phyloP scores from a whole-genome alignment of 129 eudicot species.

The Flaveria linearis region DNA sequence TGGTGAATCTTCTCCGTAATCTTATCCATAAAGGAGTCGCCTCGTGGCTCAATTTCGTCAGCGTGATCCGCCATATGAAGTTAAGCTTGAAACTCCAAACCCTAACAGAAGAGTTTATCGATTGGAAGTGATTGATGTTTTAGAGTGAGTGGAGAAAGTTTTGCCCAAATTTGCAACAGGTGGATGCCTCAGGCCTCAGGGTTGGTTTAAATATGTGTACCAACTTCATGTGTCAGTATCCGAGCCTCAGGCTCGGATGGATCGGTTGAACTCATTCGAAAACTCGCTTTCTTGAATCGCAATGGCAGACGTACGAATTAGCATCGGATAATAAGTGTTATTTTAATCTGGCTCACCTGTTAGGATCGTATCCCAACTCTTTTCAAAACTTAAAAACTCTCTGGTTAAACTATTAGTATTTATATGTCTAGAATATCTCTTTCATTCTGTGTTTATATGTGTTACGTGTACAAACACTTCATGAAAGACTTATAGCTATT shows the following conservation, averaged over 20 bases:
- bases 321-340: too few relatives aligned
- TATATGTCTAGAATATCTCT: too few relatives aligned
- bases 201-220: conserved; percentile 25
- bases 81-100: conserved; percentile 16
- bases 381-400: too few relatives aligned
- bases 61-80: conserved; percentile 66
- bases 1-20: conserved; percentile 62
- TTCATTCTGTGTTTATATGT: too few relatives aligned
- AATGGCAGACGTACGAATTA: too few relatives aligned
- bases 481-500: too few relatives aligned
- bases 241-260: not conserved
- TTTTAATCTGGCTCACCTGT: too few relatives aligned
- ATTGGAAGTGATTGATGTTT: conserved; percentile 16
- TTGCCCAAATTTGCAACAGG: conserved; percentile 26
- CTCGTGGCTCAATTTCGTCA: conserved; percentile 56
- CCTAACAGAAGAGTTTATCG: conserved; percentile 23
- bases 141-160: conserved; percentile 13
- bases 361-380: too few relatives aligned
- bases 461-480: too few relatives aligned
- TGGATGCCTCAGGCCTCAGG: conserved; percentile 6
- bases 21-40: conserved; percentile 63
- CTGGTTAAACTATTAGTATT: too few relatives aligned
- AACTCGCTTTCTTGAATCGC: too few relatives aligned
- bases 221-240: conserved; percentile 2
- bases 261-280: too few relatives aligned